Evolutionary conservation across 2,329 filamentous ascomycete genomes (phyloP).

Genomic region (Coniochaeta prunicola): DNA sequence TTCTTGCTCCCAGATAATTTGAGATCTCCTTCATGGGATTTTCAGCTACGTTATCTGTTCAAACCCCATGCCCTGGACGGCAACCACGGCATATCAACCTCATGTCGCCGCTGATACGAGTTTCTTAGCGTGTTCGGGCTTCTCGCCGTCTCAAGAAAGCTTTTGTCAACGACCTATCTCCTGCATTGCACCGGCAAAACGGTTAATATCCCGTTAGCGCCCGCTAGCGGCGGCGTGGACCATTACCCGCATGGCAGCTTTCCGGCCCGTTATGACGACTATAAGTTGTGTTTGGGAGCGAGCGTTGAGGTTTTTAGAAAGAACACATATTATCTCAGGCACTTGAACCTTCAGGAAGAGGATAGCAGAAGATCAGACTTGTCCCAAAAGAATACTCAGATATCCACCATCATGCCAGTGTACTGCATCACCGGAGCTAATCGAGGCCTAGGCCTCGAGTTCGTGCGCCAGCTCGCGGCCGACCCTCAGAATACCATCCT

Average conservation of each 20-base stretch:
- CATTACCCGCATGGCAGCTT: not conserved
- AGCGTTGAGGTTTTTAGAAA: not conserved
- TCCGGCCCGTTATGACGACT: not conserved
- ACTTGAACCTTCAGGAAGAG: not conserved
- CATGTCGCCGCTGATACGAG: too few relatives aligned
- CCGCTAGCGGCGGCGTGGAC: not conserved
- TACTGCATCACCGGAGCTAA: constrained; percentile 25
- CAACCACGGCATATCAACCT: too few relatives aligned
- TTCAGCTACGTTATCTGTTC: too few relatives aligned
- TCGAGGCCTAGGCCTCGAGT: constrained; percentile 22
- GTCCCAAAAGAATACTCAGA: not conserved
- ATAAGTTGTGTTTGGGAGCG: not conserved
- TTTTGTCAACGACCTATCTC: too few relatives aligned
- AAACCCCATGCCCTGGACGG: too few relatives aligned
- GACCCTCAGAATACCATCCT: constrained; percentile 18
- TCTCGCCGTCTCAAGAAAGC: too few relatives aligned
- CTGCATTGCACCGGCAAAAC: not conserved
- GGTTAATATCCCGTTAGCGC: not conserved
- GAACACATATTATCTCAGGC: not conserved
- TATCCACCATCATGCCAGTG: constrained; percentile 16
- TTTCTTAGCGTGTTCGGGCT: too few relatives aligned
- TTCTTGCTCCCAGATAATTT: too few relatives aligned
- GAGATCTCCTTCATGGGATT: too few relatives aligned
- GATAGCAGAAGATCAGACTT: not conserved
- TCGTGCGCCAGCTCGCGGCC: constrained; percentile 20